These are phyloP conservation scores for Acanthamoeba culbertsoni DNA, from an alignment of 208 protist species.

Conservation along the genomic window DNA sequence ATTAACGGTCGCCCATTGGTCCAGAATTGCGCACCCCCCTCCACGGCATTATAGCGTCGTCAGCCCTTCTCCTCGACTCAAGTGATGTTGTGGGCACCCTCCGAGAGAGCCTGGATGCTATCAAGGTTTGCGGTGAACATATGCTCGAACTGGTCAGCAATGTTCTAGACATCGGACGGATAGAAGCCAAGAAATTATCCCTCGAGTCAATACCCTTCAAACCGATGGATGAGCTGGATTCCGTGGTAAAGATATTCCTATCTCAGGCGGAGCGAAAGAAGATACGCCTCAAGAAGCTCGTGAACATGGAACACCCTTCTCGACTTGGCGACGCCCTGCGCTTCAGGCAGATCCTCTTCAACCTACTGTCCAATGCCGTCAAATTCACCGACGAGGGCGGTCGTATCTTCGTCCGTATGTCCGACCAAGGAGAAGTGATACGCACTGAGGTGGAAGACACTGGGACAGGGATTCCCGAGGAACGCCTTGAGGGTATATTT, in stretches of 20 bases:
- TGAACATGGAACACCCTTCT: background rate
- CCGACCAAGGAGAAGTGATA: background rate
- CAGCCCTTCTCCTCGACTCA: background rate
- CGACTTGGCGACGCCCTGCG: slow-evolving; percentile 59
- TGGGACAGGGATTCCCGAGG: slow-evolving; percentile 68
- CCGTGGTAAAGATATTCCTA: background rate
- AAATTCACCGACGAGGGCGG: slow-evolving; percentile 54
- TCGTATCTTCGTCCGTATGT: background rate
- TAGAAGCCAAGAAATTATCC: background rate
- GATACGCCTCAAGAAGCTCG: background rate
- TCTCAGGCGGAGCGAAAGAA: slow-evolving; percentile 18
- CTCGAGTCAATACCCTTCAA: slow-evolving; percentile 41
- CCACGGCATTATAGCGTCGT: slow-evolving; percentile 34
- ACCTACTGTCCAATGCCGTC: slow-evolving; percentile 30
- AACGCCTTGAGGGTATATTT: slow-evolving; percentile 56
- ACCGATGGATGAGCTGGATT: background rate
- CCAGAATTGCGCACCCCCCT: slow-evolving; percentile 44
- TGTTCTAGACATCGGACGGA: background rate
- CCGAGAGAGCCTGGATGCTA: background rate
- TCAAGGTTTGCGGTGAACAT: slow-evolving; percentile 19
- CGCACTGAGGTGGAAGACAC: slow-evolving; percentile 65
- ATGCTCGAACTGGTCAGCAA: slow-evolving; percentile 35
- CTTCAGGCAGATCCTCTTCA: slow-evolving; percentile 58
- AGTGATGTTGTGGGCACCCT: background rate
- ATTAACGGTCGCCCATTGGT: no score